Evolutionary conservation across 345 rosid genomes (phyloP).

Genomic region (Cardamine occulta): DNA sequence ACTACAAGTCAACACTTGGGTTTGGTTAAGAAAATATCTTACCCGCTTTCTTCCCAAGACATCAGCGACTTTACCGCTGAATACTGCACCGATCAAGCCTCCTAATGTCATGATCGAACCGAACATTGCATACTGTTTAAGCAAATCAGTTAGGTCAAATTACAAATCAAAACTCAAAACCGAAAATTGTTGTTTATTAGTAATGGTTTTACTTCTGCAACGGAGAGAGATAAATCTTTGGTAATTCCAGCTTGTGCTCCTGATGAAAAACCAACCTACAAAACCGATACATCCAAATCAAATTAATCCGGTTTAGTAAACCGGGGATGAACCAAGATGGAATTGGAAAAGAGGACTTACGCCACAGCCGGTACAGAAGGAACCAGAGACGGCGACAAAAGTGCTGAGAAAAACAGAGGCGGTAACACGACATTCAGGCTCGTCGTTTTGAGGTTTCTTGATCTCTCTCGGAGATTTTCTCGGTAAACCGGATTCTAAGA

Average conservation of each 20-base stretch:
- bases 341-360: conserved; percentile 35
- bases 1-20: not conserved
- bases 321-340: not conserved
- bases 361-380: conserved; percentile 52
- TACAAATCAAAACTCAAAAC: not conserved
- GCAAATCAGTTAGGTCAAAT: not conserved
- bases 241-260: conserved; percentile 51
- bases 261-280: conserved; percentile 52
- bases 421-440: conserved; percentile 40
- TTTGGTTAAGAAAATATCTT: not conserved
- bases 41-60: conserved; percentile 48
- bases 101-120: conserved; percentile 49
- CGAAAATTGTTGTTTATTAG: not conserved
- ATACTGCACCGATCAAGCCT: conserved; percentile 48
- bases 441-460: conserved; percentile 42
- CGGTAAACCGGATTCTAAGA: conserved; percentile 30
- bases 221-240: conserved; percentile 50
- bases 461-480: conserved; percentile 33
- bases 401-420: conserved; percentile 49
- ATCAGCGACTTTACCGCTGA: conserved; percentile 49
- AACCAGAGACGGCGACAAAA: conserved; percentile 53
- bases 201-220: conserved; percentile 31
- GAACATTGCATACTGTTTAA: conserved; percentile 40
- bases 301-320: not conserved
- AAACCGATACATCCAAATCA: conserved; percentile 6